phyloP scores from a whole-genome alignment of 805 yeast species.

The Teunomyces lycoperdinae region DNA sequence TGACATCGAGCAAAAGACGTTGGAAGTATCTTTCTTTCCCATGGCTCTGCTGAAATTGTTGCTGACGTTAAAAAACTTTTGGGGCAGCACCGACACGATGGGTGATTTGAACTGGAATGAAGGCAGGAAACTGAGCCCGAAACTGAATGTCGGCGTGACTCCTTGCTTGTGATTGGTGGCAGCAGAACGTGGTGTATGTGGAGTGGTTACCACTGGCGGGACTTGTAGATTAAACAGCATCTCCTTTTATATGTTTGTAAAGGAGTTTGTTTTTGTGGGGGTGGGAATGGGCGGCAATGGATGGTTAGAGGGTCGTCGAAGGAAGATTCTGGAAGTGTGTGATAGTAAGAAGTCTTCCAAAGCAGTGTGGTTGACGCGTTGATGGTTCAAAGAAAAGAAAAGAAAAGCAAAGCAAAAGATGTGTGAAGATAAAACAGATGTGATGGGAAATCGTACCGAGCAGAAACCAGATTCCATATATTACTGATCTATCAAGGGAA shows the following conservation, averaged over 20 bases:
- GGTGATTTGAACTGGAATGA: slow-evolving; percentile 41
- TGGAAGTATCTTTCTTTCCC: slow-evolving; percentile 5
- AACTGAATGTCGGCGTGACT: slow-evolving; percentile 33
- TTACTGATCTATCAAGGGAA: slow-evolving; percentile 1
- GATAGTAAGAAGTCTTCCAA: not conserved
- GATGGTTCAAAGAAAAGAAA: too few relatives aligned
- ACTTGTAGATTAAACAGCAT: slow-evolving; percentile 1
- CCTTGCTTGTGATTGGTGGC: slow-evolving; percentile 5
- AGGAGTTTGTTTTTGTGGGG: not conserved
- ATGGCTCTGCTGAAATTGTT: slow-evolving; percentile 16
- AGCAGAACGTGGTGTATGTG: slow-evolving; percentile 4
- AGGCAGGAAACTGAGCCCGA: slow-evolving; percentile 42
- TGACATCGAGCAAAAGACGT: slow-evolving; percentile 13
- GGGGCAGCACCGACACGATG: slow-evolving; percentile 32
- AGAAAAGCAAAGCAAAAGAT: not conserved
- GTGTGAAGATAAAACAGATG: not conserved
- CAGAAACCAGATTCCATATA: not conserved
- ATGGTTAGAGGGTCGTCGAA: too few relatives aligned
- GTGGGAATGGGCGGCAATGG: not conserved
- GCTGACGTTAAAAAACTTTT: slow-evolving; percentile 27
- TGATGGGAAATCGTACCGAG: too few relatives aligned
- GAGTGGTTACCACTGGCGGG: slow-evolving; percentile 1
- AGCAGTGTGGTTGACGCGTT: too few relatives aligned
- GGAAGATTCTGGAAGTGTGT: not conserved
- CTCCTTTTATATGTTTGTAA: not conserved